Evolutionary conservation across 306 rosid species (phyloP).

Genomic region (Mimosa bimucronata): DNA sequence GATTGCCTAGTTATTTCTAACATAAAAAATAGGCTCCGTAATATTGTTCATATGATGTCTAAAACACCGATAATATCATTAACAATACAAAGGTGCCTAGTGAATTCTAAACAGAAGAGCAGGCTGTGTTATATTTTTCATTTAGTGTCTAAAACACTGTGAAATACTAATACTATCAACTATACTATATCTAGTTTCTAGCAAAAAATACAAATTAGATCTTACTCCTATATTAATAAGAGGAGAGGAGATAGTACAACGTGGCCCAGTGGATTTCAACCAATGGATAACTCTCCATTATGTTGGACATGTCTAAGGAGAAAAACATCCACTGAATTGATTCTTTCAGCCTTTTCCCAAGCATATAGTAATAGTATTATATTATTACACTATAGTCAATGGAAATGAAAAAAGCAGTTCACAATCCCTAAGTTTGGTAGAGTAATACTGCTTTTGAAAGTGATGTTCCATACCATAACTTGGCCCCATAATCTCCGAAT

Average conservation of each 20-base stretch:
- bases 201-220: too few species aligned
- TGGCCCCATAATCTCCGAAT: not conserved
- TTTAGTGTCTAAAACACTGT: not conserved
- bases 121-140: not conserved
- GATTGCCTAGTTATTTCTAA: not conserved
- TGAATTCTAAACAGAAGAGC: not conserved
- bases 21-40: not conserved
- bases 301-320: not conserved
- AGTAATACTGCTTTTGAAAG: not conserved
- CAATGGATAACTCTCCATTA: not conserved
- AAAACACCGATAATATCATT: too few species aligned
- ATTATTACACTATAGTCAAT: not conserved
- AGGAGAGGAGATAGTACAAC: not conserved
- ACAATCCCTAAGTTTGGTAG: not conserved
- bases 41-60: not conserved
- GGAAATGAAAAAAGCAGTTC: not conserved
- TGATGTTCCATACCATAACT: not conserved
- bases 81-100: not conserved
- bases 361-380: not conserved
- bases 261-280: not conserved
- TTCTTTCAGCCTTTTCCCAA: not conserved
- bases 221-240: too few species aligned
- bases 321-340: not conserved
- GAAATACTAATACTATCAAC: not conserved
- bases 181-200: too few species aligned